A percentile compares a stretch with the other conserved stretches of the same genome.
Evolutionary conservation across 1,139 yeast species (phyloP).

Genomic region (Suhomyces maxii): DNA sequence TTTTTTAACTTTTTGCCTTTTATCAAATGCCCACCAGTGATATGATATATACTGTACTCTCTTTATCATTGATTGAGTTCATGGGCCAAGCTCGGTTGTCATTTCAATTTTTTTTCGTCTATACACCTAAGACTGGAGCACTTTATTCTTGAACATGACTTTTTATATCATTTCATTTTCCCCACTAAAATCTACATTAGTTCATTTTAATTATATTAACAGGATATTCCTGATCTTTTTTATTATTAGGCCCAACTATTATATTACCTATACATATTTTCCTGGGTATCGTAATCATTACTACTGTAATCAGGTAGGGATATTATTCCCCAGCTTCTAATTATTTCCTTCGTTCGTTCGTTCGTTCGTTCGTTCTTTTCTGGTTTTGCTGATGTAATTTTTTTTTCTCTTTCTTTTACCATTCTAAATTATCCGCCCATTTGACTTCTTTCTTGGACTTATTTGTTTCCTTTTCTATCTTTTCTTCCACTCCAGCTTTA

Average conservation of each 20-base stretch:
- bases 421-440: conserved; percentile 16
- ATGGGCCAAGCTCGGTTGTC: too few species aligned
- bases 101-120: too few species aligned
- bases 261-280: neutral
- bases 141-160: too few species aligned
- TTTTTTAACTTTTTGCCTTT: too few species aligned
- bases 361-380: neutral
- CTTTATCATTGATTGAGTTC: too few species aligned
- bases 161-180: too few species aligned
- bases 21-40: too few species aligned
- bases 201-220: neutral
- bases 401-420: too few species aligned
- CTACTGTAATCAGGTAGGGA: neutral
- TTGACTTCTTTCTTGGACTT: conserved; percentile 6
- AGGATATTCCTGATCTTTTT: neutral
- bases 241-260: neutral
- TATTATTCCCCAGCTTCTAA: neutral
- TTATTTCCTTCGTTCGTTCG: neutral
- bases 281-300: neutral
- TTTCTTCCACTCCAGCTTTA: conserved; percentile 2
- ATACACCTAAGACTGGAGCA: too few species aligned
- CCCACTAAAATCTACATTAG: too few species aligned
- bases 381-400: neutral
- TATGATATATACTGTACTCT: too few species aligned
- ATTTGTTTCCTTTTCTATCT: neutral